Base-by-base conservation (phyloP, 805 yeast species). In the Candida loeiensis region DNA sequence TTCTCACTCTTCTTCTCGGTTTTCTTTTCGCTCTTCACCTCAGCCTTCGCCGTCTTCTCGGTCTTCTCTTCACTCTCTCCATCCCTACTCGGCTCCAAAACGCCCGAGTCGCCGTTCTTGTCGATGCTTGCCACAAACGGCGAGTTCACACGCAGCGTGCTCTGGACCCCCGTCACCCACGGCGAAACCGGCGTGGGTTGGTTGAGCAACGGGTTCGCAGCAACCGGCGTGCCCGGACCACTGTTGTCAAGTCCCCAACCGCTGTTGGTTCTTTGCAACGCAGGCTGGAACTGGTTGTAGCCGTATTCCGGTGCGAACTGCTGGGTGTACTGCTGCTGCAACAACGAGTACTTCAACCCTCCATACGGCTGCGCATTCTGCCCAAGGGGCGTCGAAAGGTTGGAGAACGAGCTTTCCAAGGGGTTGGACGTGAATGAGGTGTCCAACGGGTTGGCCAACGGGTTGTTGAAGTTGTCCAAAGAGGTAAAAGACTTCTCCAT, bases 121-220 rank as follows among this genome's bases (percentile, higher is more conserved):
- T 21, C 26, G 34, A 29, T 19, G 31, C 17, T 28, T 4, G 68
- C 61, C 22, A 61, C 60, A 46, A 68, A 69, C 3, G 74, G 74
- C 5, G 73, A 66, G 40, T 55, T 59, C 15, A 60, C 69, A 17
- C 74, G 53, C 3, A 71, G 64, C 43, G 45, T 58, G 4, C 62
- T 48, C 37, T 57, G 66, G 11, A 56, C 53, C 9, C 62, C 56
- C 6, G 65, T 46, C 26, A 58, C 39, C 74, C 73, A 69, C 4
- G 74, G 74, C 4, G 73, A 68, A 36, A 65, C 50, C 4, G 72
- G 70, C 13, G 69, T 54, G 3, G 69, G 64, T 45, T 63, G 71
- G 28, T 49, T 45, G 34, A 62, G 43, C 27, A 56, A 39, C 4
- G 56, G 56, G 18, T 53, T 53, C 3, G 46, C 53, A 3, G 55